A percentile compares a stretch with the other conserved stretches of the same genome.
Evolutionary conservation across 805 yeast genomes (phyloP).

Genomic region (Zygoascus biomembranicola): DNA sequence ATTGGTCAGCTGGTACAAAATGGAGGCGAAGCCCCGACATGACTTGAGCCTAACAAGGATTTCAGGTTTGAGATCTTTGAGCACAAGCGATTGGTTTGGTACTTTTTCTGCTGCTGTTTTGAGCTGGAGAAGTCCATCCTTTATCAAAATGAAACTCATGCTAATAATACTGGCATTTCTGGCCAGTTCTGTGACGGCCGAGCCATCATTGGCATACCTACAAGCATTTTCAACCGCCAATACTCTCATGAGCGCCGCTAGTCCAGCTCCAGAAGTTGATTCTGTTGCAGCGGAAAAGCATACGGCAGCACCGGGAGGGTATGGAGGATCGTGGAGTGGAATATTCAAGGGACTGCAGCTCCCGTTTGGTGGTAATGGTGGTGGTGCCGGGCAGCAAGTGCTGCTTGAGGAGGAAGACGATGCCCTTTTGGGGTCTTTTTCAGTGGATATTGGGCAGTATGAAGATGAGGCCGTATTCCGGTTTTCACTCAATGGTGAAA

Average conservation of each 20-base stretch:
- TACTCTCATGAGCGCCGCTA: background rate
- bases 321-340: background rate
- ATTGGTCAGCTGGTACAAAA: background rate
- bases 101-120: background rate
- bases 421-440: background rate
- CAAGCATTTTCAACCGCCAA: background rate
- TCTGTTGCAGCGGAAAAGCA: background rate
- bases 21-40: background rate
- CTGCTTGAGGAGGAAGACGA: background rate
- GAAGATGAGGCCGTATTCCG: conserved; percentile 39
- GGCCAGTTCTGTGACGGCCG: background rate
- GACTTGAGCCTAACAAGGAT: background rate
- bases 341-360: conserved; percentile 3
- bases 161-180: background rate
- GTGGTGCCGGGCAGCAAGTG: background rate
- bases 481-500: conserved; percentile 22
- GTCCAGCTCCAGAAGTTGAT: conserved; percentile 1
- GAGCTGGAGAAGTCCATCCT: background rate
- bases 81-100: background rate
- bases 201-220: background rate
- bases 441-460: conserved; percentile 30
- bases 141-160: background rate
- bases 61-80: background rate
- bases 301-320: background rate
- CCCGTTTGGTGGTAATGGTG: background rate